A percentile compares a stretch with the other conserved stretches of the same genome.
These are phyloP conservation scores for Umbelopsis isabellina DNA, from an alignment of 192 early-diverging fungal species.

Conservation along the genomic window DNA sequence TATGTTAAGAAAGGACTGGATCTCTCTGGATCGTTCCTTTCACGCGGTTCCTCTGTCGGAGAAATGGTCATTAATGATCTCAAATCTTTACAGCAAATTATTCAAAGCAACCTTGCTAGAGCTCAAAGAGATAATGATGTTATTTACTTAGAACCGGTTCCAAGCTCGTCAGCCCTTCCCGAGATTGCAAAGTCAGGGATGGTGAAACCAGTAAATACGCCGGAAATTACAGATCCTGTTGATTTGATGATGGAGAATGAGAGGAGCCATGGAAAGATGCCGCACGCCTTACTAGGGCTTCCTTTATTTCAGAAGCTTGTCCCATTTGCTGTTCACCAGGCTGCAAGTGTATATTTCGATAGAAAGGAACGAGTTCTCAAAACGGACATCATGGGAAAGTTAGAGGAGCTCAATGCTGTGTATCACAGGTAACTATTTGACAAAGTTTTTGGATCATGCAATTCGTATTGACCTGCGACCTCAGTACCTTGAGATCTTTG, in stretches of 20 bases:
- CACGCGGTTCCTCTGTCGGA: constrained; percentile 40
- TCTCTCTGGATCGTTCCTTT: constrained; percentile 26
- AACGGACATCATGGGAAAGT: constrained; percentile 61
- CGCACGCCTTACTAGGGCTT: constrained; percentile 54
- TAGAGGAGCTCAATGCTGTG: constrained; percentile 71
- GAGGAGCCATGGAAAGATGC: constrained; percentile 34
- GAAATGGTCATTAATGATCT: constrained; percentile 45
- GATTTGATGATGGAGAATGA: constrained; percentile 63
- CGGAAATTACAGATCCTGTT: constrained; percentile 67
- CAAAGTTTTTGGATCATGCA: background rate
- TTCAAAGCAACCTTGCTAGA: constrained; percentile 32
- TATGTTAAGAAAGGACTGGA: constrained; percentile 50
- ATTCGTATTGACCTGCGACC: constrained; percentile 43
- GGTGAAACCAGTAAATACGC: constrained; percentile 62
- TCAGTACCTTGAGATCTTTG: constrained; percentile 39
- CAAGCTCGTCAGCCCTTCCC: constrained; percentile 57
- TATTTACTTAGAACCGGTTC: constrained; percentile 84
- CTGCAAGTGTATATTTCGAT: constrained; percentile 83
- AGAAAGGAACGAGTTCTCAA: constrained; percentile 78
- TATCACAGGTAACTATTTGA: constrained; percentile 56
- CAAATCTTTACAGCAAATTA: constrained; percentile 39
- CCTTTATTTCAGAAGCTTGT: constrained; percentile 87
- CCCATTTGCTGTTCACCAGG: constrained; percentile 91
- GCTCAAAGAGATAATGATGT: constrained; percentile 93
- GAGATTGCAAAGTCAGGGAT: constrained; percentile 71